Evolutionary conservation across 73 alveolate species (phyloP).

Genomic region (Blepharisma stoltei): DNA sequence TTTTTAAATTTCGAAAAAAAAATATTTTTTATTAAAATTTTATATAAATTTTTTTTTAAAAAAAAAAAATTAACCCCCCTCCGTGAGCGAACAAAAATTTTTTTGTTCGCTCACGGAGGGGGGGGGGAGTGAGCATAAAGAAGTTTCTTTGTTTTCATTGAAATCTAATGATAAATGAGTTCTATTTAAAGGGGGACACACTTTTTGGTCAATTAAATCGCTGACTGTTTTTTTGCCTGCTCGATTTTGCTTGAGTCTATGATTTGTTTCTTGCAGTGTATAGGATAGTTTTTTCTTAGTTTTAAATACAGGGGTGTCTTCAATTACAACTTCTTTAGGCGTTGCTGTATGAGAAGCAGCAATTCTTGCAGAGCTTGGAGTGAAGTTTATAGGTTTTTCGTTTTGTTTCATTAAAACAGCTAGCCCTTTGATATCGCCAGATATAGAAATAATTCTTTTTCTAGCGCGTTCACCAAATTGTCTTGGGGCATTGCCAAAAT

Average conservation of each 20-base stretch:
- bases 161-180: too few relatives aligned
- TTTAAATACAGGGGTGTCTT: conserved; percentile 15
- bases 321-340: background rate
- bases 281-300: background rate
- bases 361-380: background rate
- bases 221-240: conserved; percentile 17
- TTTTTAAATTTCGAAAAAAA: too few relatives aligned
- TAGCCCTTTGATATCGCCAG: background rate
- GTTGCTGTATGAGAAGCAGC: background rate
- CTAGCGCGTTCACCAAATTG: background rate
- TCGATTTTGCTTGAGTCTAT: background rate
- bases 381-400: background rate
- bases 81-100: background rate
- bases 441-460: background rate
- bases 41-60: background rate
- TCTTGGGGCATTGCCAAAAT: background rate
- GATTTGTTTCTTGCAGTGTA: conserved; percentile 7
- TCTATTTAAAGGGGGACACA: too few relatives aligned
- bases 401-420: background rate
- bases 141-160: too few relatives aligned
- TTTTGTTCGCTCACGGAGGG: background rate
- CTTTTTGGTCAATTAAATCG: background rate
- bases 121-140: background rate
- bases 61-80: background rate
- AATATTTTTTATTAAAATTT: too few relatives aligned